A percentile compares a stretch with the other conserved stretches of the same genome.
These are phyloP conservation scores for Daedaleopsis sinensis DNA, from an alignment of 768 basidiomycete species.

Conservation along the genomic window DNA sequence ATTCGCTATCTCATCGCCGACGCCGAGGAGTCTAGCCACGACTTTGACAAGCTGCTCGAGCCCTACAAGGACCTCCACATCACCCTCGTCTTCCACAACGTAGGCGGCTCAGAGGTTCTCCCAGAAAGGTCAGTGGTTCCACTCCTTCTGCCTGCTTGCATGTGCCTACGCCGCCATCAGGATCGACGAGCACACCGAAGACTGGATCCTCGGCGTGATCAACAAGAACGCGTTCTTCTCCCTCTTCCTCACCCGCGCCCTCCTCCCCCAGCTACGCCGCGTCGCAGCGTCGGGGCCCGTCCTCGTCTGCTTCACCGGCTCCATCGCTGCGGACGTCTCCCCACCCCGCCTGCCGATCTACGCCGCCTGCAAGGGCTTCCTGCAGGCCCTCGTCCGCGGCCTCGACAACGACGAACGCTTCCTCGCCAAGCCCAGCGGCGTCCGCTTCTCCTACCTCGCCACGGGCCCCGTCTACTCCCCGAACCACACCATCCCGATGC, in stretches of 20 bases:
- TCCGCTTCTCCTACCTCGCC: conserved; percentile 27
- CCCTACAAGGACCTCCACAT: conserved; percentile 30
- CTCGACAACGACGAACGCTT: conserved; percentile 30
- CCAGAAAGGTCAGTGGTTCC: conserved; percentile 18
- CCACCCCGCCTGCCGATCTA: conserved; percentile 28
- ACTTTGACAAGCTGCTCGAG: conserved; percentile 24
- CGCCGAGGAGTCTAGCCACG: conserved; percentile 17
- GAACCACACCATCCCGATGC: conserved; percentile 6
- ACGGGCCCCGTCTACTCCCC: conserved; percentile 27
- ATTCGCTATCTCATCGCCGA: conserved; percentile 30
- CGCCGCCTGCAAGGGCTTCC: conserved; percentile 29
- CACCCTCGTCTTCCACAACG: conserved; percentile 32
- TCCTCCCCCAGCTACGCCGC: conserved; percentile 32
- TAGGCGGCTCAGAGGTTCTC: conserved; percentile 19
- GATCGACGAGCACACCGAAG: conserved; percentile 23
- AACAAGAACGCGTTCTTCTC: conserved; percentile 28
- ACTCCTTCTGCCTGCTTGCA: not conserved
- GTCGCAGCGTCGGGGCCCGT: conserved; percentile 25
- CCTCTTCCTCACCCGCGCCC: conserved; percentile 29
- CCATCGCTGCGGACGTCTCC: conserved; percentile 19
- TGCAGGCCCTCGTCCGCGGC: conserved; percentile 26
- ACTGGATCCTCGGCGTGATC: conserved; percentile 21
- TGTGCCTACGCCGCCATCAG: conserved; percentile 9
- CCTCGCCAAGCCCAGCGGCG: conserved; percentile 20
- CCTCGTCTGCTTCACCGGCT: conserved; percentile 30